Conservation (phyloP, 2,329 filamentous ascomycete genomes). For the Exophiala aquamarina region DNA sequence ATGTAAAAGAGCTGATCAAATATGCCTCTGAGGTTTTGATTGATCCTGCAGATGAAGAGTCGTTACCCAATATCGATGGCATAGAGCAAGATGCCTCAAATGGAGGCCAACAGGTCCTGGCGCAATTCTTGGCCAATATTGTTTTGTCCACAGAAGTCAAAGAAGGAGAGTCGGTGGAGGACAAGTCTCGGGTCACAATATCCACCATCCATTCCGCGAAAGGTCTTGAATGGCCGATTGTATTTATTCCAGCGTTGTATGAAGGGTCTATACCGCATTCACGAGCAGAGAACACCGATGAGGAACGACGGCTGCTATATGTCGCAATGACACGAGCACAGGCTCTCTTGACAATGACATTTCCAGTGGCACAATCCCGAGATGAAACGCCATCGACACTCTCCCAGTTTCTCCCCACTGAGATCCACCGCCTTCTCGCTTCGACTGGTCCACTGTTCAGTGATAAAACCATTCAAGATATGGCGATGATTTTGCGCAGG, state of each 20-base stretch:
- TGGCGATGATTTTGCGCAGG: slow-evolving; percentile 71
- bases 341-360: slow-evolving; percentile 80
- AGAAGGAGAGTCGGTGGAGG: slow-evolving; percentile 55
- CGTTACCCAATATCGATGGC: slow-evolving; percentile 67
- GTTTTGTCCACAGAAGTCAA: slow-evolving; percentile 79
- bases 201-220: slow-evolving; percentile 97
- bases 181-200: slow-evolving; percentile 69
- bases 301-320: slow-evolving; percentile 86
- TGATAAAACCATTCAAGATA: slow-evolving; percentile 59
- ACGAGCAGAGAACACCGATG: slow-evolving; percentile 78
- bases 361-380: slow-evolving; percentile 67
- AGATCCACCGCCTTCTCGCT: slow-evolving; percentile 53
- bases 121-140: slow-evolving; percentile 85
- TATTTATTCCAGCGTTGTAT: slow-evolving; percentile 89
- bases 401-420: slow-evolving; percentile 69
- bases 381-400: slow-evolving; percentile 61
- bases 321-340: slow-evolving; percentile 97
- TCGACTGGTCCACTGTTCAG: slow-evolving; percentile 70
- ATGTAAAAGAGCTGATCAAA: slow-evolving; percentile 81
- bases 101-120: slow-evolving; percentile 62
- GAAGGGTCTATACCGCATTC: slow-evolving; percentile 88
- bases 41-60: slow-evolving; percentile 49
- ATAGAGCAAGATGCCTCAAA: slow-evolving; percentile 60
- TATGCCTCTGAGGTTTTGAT: slow-evolving; percentile 71
- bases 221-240: slow-evolving; percentile 91